phyloP scores from a whole-genome alignment of 805 yeast genomes.

The Alloascoidea hylecoeti region DNA sequence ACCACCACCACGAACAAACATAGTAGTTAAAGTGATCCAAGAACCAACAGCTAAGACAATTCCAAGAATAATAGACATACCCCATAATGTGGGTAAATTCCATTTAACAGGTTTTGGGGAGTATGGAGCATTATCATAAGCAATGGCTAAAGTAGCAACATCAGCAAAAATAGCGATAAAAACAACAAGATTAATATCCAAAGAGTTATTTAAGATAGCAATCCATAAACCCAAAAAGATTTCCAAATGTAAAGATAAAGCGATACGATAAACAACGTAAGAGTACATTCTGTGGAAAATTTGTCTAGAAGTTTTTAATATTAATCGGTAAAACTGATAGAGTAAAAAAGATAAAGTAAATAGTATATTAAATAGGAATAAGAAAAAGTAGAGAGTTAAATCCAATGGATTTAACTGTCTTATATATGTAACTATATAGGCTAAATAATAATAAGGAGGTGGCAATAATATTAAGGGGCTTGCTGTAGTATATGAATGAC shows the following conservation, averaged over 20 bases:
- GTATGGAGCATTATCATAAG: conserved; percentile 90
- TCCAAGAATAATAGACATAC: conserved; percentile 64
- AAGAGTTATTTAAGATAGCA: conserved; percentile 78
- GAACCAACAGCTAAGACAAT: conserved; percentile 60
- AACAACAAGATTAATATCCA: conserved; percentile 84
- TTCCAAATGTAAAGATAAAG: conserved; percentile 89
- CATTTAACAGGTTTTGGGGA: conserved; percentile 89
- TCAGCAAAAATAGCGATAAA: conserved; percentile 92
- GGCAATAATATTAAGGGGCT: no score
- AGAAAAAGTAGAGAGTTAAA: no score
- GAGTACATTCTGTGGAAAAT: conserved; percentile 99
- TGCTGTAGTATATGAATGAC: no score
- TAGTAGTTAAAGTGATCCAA: conserved; percentile 90
- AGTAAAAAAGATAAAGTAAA: no score
- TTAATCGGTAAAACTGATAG: no score
- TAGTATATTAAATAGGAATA: no score
- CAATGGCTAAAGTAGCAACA: conserved; percentile 71
- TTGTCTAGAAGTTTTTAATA: conserved; percentile 89
- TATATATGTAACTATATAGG: no score
- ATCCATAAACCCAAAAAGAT: conserved; percentile 93
- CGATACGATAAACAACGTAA: conserved; percentile 96
- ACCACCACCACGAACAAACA: conserved; percentile 80
- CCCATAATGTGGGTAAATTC: conserved; percentile 90
- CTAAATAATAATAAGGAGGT: no score
- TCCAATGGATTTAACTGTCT: no score